Conservation (phyloP, 108 stramenopile genomes). For the Skeletonema tropicum region DNA sequence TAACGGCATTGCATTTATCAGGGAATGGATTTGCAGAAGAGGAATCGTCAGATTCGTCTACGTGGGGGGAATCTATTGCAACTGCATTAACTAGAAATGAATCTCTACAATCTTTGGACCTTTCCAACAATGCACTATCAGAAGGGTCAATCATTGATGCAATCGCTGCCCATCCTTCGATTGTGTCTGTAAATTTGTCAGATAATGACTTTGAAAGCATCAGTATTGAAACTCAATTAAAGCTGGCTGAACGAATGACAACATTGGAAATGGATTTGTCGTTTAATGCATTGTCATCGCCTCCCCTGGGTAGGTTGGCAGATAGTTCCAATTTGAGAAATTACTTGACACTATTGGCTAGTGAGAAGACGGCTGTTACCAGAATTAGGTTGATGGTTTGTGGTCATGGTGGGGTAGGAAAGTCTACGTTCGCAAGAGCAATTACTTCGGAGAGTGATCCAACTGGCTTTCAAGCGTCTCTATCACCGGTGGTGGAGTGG, state of each 20-base stretch:
- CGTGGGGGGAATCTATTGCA: slow-evolving; percentile 8
- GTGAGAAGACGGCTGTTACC: slow-evolving; percentile 21
- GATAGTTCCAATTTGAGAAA: slow-evolving; percentile 6
- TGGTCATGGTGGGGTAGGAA: slow-evolving; percentile 22
- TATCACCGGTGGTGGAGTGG: slow-evolving; percentile 14
- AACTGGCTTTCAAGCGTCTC: slow-evolving; percentile 9
- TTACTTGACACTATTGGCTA: slow-evolving; percentile 12
- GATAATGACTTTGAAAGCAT: slow-evolving; percentile 25
- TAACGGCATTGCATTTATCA: slow-evolving; percentile 3
- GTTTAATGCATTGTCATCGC: slow-evolving; percentile 21
- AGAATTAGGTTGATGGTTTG: slow-evolving; percentile 19
- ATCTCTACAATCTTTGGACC: slow-evolving; percentile 5
- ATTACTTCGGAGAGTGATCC: not conserved
- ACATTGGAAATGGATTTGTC: slow-evolving; percentile 15
- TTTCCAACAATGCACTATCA: slow-evolving; percentile 19
- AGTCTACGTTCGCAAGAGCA: slow-evolving; percentile 19
- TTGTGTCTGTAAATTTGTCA: slow-evolving; percentile 14
- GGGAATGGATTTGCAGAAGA: slow-evolving; percentile 8
- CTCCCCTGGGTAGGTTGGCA: slow-evolving; percentile 21
- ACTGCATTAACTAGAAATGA: slow-evolving; percentile 4
- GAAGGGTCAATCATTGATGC: slow-evolving; percentile 18
- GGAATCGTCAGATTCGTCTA: not conserved
- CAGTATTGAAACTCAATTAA: slow-evolving; percentile 21
- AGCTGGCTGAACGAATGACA: slow-evolving; percentile 9
- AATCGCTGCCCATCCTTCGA: slow-evolving; percentile 2